Evolutionary conservation across 768 basidiomycete species (phyloP).

Genomic region (Leccinum rimulosum): DNA sequence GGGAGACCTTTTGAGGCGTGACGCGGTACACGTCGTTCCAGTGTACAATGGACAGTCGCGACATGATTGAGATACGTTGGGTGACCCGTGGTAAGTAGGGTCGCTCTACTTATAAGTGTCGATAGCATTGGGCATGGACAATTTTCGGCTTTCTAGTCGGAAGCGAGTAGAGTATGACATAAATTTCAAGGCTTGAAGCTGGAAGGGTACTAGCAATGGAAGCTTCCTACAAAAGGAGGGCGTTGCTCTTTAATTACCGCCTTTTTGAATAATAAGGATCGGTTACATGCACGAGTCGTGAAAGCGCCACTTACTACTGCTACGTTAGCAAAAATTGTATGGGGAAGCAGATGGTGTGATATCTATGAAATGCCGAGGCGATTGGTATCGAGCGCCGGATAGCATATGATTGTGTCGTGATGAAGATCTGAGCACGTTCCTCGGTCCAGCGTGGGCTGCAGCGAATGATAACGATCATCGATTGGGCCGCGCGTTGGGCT

Average conservation of each 20-base stretch:
- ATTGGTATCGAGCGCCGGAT: too few relatives aligned
- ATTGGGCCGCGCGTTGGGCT: too few relatives aligned
- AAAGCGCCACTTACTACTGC: too few relatives aligned
- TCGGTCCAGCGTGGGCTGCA: too few relatives aligned
- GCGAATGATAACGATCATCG: too few relatives aligned
- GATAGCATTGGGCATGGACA: background rate
- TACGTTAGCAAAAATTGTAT: too few relatives aligned
- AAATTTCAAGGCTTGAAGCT: background rate
- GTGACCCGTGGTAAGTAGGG: background rate
- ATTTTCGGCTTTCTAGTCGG: background rate
- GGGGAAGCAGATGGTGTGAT: background rate
- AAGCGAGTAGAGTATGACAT: background rate
- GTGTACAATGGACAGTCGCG: slow-evolving; percentile 50
- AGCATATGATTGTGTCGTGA: background rate
- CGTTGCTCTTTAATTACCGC: background rate
- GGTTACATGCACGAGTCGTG: too few relatives aligned
- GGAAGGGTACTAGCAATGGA: too few relatives aligned
- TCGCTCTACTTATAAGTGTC: slow-evolving; percentile 1
- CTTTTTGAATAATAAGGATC: background rate
- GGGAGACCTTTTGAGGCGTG: slow-evolving; percentile 62
- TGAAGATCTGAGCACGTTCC: background rate
- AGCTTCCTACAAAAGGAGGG: background rate
- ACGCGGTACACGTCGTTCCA: slow-evolving; percentile 88
- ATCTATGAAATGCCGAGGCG: background rate
- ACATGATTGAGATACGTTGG: slow-evolving; percentile 28